These are phyloP conservation scores for Entomortierella parvispora DNA, from an alignment of 192 early-diverging fungal genomes.

Conservation along the genomic window DNA sequence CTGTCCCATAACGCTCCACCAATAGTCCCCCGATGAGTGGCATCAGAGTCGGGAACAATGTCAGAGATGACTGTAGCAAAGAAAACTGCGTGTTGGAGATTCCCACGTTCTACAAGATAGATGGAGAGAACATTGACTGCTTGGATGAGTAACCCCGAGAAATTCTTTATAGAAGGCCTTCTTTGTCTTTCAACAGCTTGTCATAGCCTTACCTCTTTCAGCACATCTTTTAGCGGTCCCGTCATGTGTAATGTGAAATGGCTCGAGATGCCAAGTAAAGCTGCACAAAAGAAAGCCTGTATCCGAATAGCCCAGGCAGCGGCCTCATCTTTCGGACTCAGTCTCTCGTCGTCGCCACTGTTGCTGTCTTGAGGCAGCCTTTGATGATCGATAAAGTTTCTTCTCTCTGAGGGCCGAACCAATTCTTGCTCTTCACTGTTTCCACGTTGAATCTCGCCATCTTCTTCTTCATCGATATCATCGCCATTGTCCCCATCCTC, in stretches of 20 bases:
- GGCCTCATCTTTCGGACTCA: conserved; percentile 12
- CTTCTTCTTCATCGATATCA: conserved; percentile 12
- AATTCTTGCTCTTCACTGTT: conserved; percentile 31
- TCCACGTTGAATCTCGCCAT: conserved; percentile 3
- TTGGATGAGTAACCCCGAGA: not conserved
- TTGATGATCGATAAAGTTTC: conserved; percentile 11
- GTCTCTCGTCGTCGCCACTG: not conserved
- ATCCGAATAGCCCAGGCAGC: conserved; percentile 27
- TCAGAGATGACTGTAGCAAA: conserved; percentile 53
- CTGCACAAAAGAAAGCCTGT: conserved; percentile 48
- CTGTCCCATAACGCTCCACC: conserved; percentile 55
- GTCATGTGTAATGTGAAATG: conserved; percentile 82
- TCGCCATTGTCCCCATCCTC: not conserved
- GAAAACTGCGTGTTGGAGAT: conserved; percentile 60
- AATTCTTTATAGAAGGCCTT: not conserved
- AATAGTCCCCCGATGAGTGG: conserved; percentile 57
- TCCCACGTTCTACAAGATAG: conserved; percentile 48
- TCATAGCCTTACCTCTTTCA: conserved; percentile 78
- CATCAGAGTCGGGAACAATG: conserved; percentile 53
- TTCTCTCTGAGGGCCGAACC: conserved; percentile 14
- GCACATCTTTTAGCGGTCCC: conserved; percentile 77
- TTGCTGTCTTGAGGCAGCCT: not conserved
- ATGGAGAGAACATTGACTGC: not conserved
- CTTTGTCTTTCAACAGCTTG: conserved; percentile 60
- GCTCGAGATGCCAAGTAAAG: conserved; percentile 66